phyloP scores from a whole-genome alignment of 305 asterid genomes.

The Striga hermonthica region DNA sequence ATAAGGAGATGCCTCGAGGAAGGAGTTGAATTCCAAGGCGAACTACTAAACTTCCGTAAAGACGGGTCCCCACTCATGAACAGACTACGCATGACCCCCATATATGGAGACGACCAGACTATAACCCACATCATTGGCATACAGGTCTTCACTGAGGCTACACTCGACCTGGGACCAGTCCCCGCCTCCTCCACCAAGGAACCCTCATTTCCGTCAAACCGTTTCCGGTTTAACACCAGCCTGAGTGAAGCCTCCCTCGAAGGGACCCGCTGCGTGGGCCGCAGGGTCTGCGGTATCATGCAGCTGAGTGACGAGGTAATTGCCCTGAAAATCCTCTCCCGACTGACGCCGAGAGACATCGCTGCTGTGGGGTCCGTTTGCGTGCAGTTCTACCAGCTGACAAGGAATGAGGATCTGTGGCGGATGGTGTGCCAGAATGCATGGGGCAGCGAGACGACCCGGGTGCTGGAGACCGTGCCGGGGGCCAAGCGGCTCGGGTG shows the following conservation, averaged over 20 bases:
- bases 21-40: constrained; percentile 82
- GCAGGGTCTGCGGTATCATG: constrained; percentile 63
- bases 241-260: constrained; percentile 34
- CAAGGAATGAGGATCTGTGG: constrained; percentile 82
- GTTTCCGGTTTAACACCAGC: constrained; percentile 49
- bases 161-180: constrained; percentile 76
- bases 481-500: constrained; percentile 80
- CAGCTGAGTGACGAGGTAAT: constrained; percentile 75
- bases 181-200: constrained; percentile 65
- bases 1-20: constrained; percentile 67
- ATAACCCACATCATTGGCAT: constrained; percentile 74
- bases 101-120: constrained; percentile 68
- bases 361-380: constrained; percentile 81
- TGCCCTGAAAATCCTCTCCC: constrained; percentile 57
- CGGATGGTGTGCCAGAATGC: constrained; percentile 85
- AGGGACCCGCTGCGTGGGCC: constrained; percentile 44
- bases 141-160: constrained; percentile 62
- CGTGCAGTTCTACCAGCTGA: constrained; percentile 56
- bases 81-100: constrained; percentile 71
- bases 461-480: constrained; percentile 63
- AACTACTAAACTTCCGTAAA: constrained; percentile 68
- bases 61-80: constrained; percentile 84
- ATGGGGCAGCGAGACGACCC: constrained; percentile 78
- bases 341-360: constrained; percentile 77
- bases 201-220: constrained; percentile 39